Percentiles rank a stretch among this genome's conserved stretches.
These are phyloP conservation scores for Schrenkiella parvula DNA, from an alignment of 345 rosid species.

Conservation along the genomic window DNA sequence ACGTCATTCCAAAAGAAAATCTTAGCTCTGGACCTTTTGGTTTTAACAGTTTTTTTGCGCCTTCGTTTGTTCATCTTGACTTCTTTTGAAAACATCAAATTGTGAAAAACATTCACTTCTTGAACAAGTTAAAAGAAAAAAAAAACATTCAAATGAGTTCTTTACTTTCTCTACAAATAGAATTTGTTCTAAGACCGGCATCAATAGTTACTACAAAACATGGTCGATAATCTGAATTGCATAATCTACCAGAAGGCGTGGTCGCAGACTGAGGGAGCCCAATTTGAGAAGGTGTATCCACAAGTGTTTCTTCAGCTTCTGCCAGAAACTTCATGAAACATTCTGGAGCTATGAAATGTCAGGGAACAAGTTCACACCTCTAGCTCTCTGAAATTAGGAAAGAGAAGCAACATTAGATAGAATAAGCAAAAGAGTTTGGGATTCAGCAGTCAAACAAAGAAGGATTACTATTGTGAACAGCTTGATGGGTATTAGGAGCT, in stretches of 20 bases:
- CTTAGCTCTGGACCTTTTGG: too few species aligned
- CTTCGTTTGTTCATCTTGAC: neutral
- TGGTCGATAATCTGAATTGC: neutral
- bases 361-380: neutral
- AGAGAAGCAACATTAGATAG: neutral
- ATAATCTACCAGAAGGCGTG: neutral
- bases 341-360: neutral
- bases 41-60: neutral
- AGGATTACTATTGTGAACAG: neutral
- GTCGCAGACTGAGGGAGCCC: neutral
- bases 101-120: neutral
- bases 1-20: too few species aligned
- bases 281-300: neutral
- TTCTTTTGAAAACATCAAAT: neutral
- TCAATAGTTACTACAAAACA: neutral
- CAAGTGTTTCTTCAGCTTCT: neutral
- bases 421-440: neutral
- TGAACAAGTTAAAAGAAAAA: neutral
- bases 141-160: slow-evolving; percentile 8
- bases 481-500: slow-evolving; percentile 4
- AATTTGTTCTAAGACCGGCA: neutral
- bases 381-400: slow-evolving; percentile 12
- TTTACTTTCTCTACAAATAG: neutral
- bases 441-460: neutral
- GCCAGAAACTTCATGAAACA: neutral